Base-by-base conservation (phyloP, 2,329 filamentous ascomycete genomes). In the Apiospora koreana region DNA sequence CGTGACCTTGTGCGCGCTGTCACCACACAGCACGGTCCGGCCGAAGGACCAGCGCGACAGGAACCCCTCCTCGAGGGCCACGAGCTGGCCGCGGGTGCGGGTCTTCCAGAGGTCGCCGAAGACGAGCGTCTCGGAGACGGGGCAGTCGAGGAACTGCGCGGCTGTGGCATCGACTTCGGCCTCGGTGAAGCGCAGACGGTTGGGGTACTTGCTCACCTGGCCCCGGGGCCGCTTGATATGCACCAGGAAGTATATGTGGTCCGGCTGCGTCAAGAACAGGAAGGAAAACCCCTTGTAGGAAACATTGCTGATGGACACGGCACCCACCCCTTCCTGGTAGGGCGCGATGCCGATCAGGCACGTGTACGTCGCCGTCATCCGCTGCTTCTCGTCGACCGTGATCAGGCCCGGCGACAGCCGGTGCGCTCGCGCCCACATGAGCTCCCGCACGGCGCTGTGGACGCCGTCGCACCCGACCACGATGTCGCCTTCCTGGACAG, bases 1-100 rank as follows among this genome's bases (percentile, higher is more conserved):
- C 10, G 79, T 79, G 75, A 72, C 46, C 77, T 80, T 83, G 70
- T 83, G 80, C 7, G 75, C 78, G 3, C 80, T 75, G 70, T 83
- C 82, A 2, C 82, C 81, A 1, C 81, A 77, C 0, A 79, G 69
- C 6, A 81, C 76, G 12, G 80, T 77, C 21, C 81, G 73, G 12
- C 79, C 78, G 23, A 76, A 77, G 62, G 79, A 76, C 78, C 80
- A 82, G 67, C 77, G 75, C 14, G 76, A 70, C 21, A 81, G 72
- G 1, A 80, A 74, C 14, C 77, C 79, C 74, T 83, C 81, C 68
- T 81, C 77, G 3, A 82, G 66, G 0, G 76, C 73, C 1, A 80
- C 73, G 28, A 73, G 25, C 1, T 35, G 31, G 2, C 45, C 67
- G 79, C 73, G 43, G 69, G 76, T 42, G 65, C 76, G 69, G 3